Evolutionary conservation across 176 grass and related monocot genomes (phyloP), one percentile per base, ranked within the genome.

Genomic region (Raddia guianensis): DNA sequence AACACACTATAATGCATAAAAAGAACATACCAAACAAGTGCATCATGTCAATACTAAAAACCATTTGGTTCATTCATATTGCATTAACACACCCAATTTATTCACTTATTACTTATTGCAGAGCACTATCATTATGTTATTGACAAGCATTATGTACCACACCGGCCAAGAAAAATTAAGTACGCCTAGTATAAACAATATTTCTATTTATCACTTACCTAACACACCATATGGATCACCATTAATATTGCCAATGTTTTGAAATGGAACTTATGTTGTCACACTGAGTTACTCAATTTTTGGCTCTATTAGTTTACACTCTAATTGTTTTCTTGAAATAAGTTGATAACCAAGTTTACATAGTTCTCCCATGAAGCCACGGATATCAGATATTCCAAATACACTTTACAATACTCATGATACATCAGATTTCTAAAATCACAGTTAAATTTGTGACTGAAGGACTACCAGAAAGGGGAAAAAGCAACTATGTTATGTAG

Each of bases 1-100:
- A 77, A 27, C 5, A 11, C 8, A 19, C 70, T 73, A 73, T 9
- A 47, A 68, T 53, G 45, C n/a, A 78, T 44, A 60, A 45, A 45
- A 77, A 70, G 48, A 7, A 54, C 16, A 46, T 54, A 70, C 21
- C 42, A 73, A 68, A 84, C 49, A 80, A 80, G 47, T 27, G 18
- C 70, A 75, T 62, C 46, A 63, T 53, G 73, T 12, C 21, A 77
- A 82, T 67, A 61, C n/a, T 52, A 53, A 76, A 14, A 14, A 33
- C 12, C 12, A 46, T 61, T 55, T 46, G 15, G 35, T 63, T 12
- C 46, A 27, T 47, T 15, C 54, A 52, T 70, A 54, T 10, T 37
- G 4, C 20, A 66, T 54, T 49, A 63, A 15, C 57, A 48, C 3
- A 64, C 14, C 35, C 18, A 35, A 19, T 46, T 15, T 13, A 5